Conservation (phyloP, 345 rosid genomes). For the Arabis hirsuta region DNA sequence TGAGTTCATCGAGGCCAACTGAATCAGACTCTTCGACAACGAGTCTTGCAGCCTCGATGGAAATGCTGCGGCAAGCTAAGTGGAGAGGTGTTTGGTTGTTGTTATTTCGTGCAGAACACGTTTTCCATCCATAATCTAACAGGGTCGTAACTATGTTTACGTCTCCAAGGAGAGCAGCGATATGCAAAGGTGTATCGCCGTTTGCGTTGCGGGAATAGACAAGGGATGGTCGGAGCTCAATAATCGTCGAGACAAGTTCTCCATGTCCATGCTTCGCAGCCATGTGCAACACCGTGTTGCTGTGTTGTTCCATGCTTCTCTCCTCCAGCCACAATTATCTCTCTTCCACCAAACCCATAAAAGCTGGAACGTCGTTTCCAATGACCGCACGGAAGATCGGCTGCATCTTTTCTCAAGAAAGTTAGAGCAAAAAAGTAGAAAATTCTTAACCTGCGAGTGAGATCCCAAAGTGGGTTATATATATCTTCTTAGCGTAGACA, state of each 20-base stretch:
- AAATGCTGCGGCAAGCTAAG: conserved; percentile 8
- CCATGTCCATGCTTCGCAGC: conserved; percentile 50
- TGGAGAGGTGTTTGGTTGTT: conserved; percentile 4
- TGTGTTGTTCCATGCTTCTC: background rate
- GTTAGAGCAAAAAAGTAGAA: background rate
- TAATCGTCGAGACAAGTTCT: conserved; percentile 49
- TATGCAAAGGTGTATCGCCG: conserved; percentile 56
- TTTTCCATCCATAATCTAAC: conserved; percentile 22
- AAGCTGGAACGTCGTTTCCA: background rate
- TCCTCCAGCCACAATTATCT: background rate
- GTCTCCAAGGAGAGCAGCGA: conserved; percentile 50
- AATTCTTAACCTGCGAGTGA: background rate
- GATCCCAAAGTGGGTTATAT: conserved; percentile 3
- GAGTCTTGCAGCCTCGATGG: conserved; percentile 22
- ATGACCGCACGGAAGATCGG: conserved; percentile 12
- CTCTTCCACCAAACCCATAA: background rate
- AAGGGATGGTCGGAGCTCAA: conserved; percentile 52
- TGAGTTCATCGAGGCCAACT: conserved; percentile 18
- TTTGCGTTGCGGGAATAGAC: conserved; percentile 40
- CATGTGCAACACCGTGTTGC: conserved; percentile 50
- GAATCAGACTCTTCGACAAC: conserved; percentile 2
- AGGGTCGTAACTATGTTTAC: conserved; percentile 36
- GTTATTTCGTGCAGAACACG: conserved; percentile 23
- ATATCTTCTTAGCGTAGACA: background rate
- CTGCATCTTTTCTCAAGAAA: conserved; percentile 4